Evolutionary conservation across 129 eudicot species (phyloP).

Genomic region (Escallonia rubra): DNA sequence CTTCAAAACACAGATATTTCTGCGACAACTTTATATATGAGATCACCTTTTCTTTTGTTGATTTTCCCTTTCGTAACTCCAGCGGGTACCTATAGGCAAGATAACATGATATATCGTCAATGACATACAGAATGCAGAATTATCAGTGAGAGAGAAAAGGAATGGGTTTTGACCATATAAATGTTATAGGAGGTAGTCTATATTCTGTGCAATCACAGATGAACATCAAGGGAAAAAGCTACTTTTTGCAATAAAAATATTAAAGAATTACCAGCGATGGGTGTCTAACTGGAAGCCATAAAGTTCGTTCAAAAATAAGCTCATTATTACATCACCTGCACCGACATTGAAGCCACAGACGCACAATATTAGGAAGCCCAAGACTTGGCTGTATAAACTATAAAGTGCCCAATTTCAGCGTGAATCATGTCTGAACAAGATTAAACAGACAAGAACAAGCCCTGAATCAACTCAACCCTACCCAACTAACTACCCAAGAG

Average conservation of each 20-base stretch:
- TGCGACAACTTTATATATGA: constrained; percentile 8
- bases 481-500: neutral
- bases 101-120: neutral
- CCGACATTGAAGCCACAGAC: constrained; percentile 12
- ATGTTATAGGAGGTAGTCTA: neutral
- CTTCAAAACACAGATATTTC: neutral
- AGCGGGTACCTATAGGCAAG: constrained; percentile 64
- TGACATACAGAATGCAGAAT: neutral
- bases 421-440: neutral
- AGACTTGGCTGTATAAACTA: neutral
- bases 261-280: constrained; percentile 70
- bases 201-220: neutral
- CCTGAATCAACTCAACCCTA: neutral
- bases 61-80: constrained; percentile 94
- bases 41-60: constrained; percentile 81
- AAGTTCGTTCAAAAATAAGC: constrained; percentile 86
- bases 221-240: neutral
- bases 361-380: neutral
- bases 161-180: neutral
- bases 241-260: neutral
- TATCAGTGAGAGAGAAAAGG: neutral
- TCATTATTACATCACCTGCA: constrained; percentile 91
- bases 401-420: neutral
- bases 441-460: neutral
- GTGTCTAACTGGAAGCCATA: constrained; percentile 94